Base-by-base conservation (phyloP, 805 yeast species). In the Yarrowia divulgata region DNA sequence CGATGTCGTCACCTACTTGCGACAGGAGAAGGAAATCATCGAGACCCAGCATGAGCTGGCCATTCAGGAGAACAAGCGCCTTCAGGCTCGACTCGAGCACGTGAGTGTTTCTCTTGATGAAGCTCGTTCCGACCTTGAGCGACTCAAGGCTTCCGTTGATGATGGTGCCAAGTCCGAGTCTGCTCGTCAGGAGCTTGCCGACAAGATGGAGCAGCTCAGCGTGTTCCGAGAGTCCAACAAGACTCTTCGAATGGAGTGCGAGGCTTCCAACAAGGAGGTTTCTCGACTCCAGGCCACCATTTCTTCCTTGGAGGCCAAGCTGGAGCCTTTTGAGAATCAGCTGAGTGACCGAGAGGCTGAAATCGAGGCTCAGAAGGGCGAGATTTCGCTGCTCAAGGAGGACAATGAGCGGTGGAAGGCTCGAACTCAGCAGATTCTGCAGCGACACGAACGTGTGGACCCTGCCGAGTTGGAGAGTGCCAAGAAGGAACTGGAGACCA, bases 11-110 rank as follows among this genome's bases (percentile, higher is more conserved):
- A 75, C 82, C 1, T 88, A 84, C 73, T 79, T 92, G 69, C 88
- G 93, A 57, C 86, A 89, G 71, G 96, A 91, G 72, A 90, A 88
- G 74, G 97, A 92, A 71, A 81, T 88, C 5, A 82, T 88, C 0
- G 88, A 87, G 60, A 83, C 87, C 9, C 90, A 88, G 73, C 79
- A 87, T 39, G 85, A 85, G 57, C 79, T 81, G 46, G 77, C 84
- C 3, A 75, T 78, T 12, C 85, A 87, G 70, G 95, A 90, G 73
- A 83, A 83, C 69, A 81, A 80, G 45, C 80, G 85, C 46, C 77
- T 87, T 37, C 83, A 85, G 71, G 85, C 85, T 70, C 82, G 83
- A 46, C 79, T 89, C 50, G 81, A 81, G 1, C 78, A 81, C 67
- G 77, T 83, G 2, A 81, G 79, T 37, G 74, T 82, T 54, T 90